phyloP scores from a whole-genome alignment of 768 basidiomycete genomes.

The Rhizopogon vinicolor region DNA sequence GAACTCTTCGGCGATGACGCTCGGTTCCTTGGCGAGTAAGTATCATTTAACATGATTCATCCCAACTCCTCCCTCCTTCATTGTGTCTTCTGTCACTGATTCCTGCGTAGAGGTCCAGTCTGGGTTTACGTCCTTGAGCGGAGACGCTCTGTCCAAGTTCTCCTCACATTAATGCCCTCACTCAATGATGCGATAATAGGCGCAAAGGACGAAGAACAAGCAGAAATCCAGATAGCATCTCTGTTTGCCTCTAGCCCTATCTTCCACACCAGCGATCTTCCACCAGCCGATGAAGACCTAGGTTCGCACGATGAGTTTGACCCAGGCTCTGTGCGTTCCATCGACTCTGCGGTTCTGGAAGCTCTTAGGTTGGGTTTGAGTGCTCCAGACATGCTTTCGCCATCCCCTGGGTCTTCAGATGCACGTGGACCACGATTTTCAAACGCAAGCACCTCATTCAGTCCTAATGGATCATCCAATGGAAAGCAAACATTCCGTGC shows the following conservation, averaged over 20 bases:
- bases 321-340: constrained; percentile 32
- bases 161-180: constrained; percentile 69
- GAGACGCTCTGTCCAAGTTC: constrained; percentile 75
- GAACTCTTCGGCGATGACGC: constrained; percentile 81
- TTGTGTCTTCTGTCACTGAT: constrained; percentile 1
- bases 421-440: constrained; percentile 16
- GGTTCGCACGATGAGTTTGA: constrained; percentile 32
- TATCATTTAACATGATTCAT: constrained; percentile 12
- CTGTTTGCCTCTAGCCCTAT: constrained; percentile 83
- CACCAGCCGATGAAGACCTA: constrained; percentile 30
- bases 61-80: too few relatives aligned
- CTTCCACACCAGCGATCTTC: constrained; percentile 65
- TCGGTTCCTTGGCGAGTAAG: constrained; percentile 71
- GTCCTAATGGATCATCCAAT: constrained; percentile 31
- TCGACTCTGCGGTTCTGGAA: constrained; percentile 44
- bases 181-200: constrained; percentile 60
- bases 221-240: constrained; percentile 73
- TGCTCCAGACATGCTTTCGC: constrained; percentile 42
- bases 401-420: constrained; percentile 18
- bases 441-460: constrained; percentile 24
- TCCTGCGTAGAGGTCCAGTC: constrained; percentile 64
- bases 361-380: constrained; percentile 36
- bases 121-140: constrained; percentile 91
- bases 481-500: constrained; percentile 60
- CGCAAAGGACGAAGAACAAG: constrained; percentile 58